Base-by-base conservation (phyloP, 768 basidiomycete species). In the Mycena metata region DNA sequence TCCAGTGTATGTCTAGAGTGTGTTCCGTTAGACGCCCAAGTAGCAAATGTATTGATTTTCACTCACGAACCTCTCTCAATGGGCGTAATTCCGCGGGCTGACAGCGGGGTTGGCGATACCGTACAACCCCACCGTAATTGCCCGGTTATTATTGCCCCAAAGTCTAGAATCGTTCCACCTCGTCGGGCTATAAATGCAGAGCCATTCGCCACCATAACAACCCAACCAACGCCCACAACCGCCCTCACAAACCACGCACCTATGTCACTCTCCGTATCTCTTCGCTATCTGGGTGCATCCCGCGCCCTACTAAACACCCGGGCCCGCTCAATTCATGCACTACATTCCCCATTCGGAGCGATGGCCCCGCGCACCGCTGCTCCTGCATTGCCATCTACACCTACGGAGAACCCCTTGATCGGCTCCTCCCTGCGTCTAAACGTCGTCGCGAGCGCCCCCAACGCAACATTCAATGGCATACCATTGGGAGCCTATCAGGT, bases 401-500 rank as follows among this genome's bases (percentile, higher is more conserved):
- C 26, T 33, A 45, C 45, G 33, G 30, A 50, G 3, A 36, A 19
- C 4, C n/a, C 4, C 12, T 7, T 21, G 6, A 15, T 13, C 24
- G 68, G 64, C 23, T 33, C 41, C 47, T 11, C 5, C 33, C 7
- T 26, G 45, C 67, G 63, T 30, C 6, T 72, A 16, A 64, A 72
- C 50, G 56, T 72, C 60, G 64, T 72, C 54, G 66, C 70, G 33
- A 66, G 43, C 64, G 46, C 64, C 0, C 33, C 64, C 4, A n/a
- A 33, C 35, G 61, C 59, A 17, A 57, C 52, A 59, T 72, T 71
- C 70, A 60, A 62, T 45, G 70, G 67, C 42, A 60, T 72, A 41
- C 70, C 70, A 11, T 23, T 72, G 41, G 70, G 70, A 13, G 70
- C 70, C 26, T 72, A 51, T 24, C 54, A 42, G 17, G 64, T 69